These are phyloP conservation scores for Penicillium subrubescens DNA, from an alignment of 495 filamentous ascomycete species.

Conservation along the genomic window DNA sequence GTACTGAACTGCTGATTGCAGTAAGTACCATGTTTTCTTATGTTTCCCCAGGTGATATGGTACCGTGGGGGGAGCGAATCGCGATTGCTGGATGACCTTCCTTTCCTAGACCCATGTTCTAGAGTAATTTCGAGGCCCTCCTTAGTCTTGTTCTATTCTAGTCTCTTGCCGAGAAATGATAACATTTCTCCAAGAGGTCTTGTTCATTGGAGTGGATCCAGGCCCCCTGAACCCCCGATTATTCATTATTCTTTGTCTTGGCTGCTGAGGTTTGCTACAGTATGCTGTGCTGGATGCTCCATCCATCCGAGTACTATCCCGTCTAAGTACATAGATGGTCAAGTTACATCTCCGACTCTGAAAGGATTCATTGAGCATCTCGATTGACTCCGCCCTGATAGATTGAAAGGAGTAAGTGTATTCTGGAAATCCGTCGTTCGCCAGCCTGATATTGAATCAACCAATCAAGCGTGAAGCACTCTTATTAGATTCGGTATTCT, in stretches of 20 bases:
- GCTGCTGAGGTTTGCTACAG: too few species aligned
- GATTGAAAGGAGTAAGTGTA: neutral
- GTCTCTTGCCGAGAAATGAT: neutral
- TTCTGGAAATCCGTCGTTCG: neutral
- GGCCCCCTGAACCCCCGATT: neutral
- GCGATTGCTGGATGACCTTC: neutral
- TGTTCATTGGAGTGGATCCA: neutral
- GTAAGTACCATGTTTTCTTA: neutral
- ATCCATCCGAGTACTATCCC: neutral
- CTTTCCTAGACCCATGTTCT: neutral
- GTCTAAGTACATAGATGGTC: neutral
- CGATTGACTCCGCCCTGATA: neutral
- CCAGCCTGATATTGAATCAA: neutral
- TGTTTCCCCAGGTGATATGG: neutral
- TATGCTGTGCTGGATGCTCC: neutral
- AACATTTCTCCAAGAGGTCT: conserved; percentile 1
- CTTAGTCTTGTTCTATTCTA: neutral
- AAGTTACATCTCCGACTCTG: neutral
- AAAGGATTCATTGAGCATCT: neutral
- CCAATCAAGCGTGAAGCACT: neutral
- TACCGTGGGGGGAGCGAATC: neutral
- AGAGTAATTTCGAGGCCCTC: neutral
- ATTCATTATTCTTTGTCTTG: neutral
- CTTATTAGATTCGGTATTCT: neutral
- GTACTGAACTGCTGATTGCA: neutral